Base-by-base conservation (phyloP, 805 yeast species). In the Myxozyma neotropica region DNA sequence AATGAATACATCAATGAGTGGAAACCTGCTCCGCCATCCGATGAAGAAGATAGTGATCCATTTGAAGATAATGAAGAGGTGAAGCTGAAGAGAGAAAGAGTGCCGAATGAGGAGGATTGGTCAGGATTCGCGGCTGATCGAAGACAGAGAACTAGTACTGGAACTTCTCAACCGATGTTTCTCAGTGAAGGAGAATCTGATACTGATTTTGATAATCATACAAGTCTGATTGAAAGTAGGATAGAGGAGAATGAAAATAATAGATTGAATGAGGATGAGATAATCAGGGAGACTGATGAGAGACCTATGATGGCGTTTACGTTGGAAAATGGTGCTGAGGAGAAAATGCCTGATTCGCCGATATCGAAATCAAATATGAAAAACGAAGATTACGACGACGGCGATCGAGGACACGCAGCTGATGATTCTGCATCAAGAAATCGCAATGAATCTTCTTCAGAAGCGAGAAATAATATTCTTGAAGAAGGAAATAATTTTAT, bases 1-100 rank as follows among this genome's bases (percentile, higher is more conserved):
- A 33, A 42, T 12, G 39, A 29, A 45, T 59, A 43, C 54, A 59
- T 64, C 19, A 58, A 60, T 36, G 64, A 59, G 33, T 52, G 51
- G 55, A 57, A 49, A 31, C 64, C 63, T n/a, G 46, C 38, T 24
- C 23, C n/a, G 36, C 21, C 38, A n/a, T 7, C 51, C 8, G 52
- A 52, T 26, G 21, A 13, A 23, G 39, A 36, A 3, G 23, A 27
- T 36, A 50, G 33, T 17, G 52, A 53, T 27, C 38, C 33, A 12
- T 19, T 17, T 23, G 38, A 19, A 13, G 38, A 19, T 5, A 44
- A 33, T 4, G 55, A 46, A 27, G 51, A 46, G 27, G 52, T 15
- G 19, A 49, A 55, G 21, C 1, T 31, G 53, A 35, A 24, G 7
- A 38, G n/a, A 21, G 29, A 27, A 31, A 29, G 46, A n/a, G 21